Evolutionary conservation across 345 rosid species (phyloP), one percentile per base, ranked within the genome.

Genomic region (Arabis hirsuta): DNA sequence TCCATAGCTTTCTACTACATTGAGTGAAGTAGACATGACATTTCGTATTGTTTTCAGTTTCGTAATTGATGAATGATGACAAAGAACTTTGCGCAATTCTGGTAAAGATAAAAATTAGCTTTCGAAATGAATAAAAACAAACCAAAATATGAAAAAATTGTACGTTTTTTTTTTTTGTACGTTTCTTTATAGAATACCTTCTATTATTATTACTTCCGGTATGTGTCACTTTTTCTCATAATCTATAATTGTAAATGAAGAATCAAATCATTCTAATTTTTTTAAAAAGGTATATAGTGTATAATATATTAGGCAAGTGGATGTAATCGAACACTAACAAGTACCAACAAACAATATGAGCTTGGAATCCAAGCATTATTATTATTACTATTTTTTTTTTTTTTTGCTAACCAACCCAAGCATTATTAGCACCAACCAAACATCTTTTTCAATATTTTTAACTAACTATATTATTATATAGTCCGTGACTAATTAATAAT

Each of bases 401-500:
- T 16, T 16, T 16, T 16, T 16, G 16, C 16, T 16, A 16, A 16
- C 16, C 16, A 36, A 36, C 9, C 41, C 41, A 36, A 67, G 36
- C 62, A 74, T 74, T 29, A 73, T 68, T 75, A 53, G 38, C 64
- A 68, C 69, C 51, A 61, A 68, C 69, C 51, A 61, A 68, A 26
- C 64, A 61, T 55, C 79, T 26, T 67, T 75, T 41, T 39, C 11
- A 6, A 47, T 6, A 46, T 26, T 44, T 26, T 41, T 42, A 48
- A 36, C 41, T 36, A 36, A 36, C 11, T 8, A 36, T 6, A 4
- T 59, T 59, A 45, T 51, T 60, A 60, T 34, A 61, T 53, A 45
- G 63, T 55, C 79, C 71, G 74, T 76, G 74, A 76, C 58, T 69
- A 68, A 55, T 54, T 69, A 68, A 55, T 54, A 44, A 34, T 34